Evolutionary conservation across 495 filamentous ascomycete species (phyloP), one percentile per base, ranked within the genome.

Genomic region (Podospora pseudopauciseta): DNA sequence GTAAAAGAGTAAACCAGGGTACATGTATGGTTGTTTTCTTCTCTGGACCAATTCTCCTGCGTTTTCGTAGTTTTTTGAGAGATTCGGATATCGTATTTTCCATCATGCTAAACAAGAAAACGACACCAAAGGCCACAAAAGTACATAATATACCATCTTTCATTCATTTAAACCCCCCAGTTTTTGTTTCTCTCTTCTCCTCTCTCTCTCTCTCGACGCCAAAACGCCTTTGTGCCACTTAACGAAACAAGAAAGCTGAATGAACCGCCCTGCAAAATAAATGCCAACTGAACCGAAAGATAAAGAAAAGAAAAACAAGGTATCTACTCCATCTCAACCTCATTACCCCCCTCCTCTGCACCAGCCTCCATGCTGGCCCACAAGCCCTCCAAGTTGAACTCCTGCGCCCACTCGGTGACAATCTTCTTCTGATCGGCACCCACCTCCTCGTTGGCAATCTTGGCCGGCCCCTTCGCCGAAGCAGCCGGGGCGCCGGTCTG

Each of bases 331-430:
- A 76, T 77, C 66, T 77, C 75, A 54, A 75, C 68, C 64, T 80
- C 75, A 67, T 76, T 65, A 55, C 3, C 39, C 39, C 5, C 39
- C 39, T 11, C 39, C 15, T 49, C 77, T 30, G 44, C 68, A 49
- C 59, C 71, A 56, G 57, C 69, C 13, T 73, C 74, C 32, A 76
- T 79, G 67, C 91, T 87, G 1, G 90, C 92, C 90, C 91, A 96
- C n/a, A 99, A 76, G 0, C 93, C 95, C 73, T 97, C 95, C 44
- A 99, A 84, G 82, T 94, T 93, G 79, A 99, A 98, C 80, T 98
- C 96, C 77, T 90, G 86, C 4, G 94, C 92, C 96, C 95, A 97
- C 78, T 95, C 89, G 20, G 88, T 91, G 19, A 98, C 95, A 71
- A 99, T 90, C 79, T 90, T 86, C 78, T 93, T 93, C 74, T 89